phyloP scores from a whole-genome alignment of 192 early-diverging fungal species.

The Coemansia biformis region DNA sequence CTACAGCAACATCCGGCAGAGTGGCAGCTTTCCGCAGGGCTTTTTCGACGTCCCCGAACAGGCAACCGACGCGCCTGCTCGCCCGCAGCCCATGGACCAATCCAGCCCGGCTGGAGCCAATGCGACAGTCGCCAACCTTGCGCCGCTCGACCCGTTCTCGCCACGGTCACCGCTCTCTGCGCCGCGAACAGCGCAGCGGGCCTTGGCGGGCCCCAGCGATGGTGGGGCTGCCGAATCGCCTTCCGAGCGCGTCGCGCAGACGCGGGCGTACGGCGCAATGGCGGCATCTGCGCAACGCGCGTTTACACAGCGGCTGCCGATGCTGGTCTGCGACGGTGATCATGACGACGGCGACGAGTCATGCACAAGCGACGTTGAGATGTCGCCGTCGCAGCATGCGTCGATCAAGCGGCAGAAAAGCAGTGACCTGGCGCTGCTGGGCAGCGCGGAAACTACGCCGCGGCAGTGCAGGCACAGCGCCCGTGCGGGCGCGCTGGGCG shows the following conservation, averaged over 20 bases:
- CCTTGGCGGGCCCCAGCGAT: constrained; percentile 13
- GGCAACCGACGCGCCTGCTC: constrained; percentile 2
- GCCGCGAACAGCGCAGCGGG: neutral
- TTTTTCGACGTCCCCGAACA: constrained; percentile 32
- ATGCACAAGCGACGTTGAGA: constrained; percentile 23
- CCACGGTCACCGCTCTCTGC: constrained; percentile 4
- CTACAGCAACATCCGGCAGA: constrained; percentile 27
- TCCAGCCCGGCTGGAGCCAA: neutral
- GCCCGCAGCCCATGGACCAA: constrained; percentile 3
- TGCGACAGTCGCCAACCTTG: neutral
- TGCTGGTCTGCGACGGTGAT: neutral
- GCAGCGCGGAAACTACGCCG: neutral
- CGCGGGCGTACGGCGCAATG: constrained; percentile 13
- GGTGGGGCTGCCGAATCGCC: too few relatives aligned
- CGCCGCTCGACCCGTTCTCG: constrained; percentile 23
- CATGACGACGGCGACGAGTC: constrained; percentile 10
- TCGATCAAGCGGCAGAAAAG: constrained; percentile 20
- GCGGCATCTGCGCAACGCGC: constrained; percentile 2
- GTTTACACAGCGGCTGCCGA: neutral
- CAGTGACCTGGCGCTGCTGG: neutral
- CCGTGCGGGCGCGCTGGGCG: constrained; percentile 5
- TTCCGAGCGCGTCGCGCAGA: too few relatives aligned
- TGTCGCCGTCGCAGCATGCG: constrained; percentile 34
- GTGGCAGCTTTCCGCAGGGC: constrained; percentile 21
- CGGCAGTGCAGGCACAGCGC: neutral